Percentiles rank a stretch among this genome's conserved stretches.
Evolutionary conservation across 192 early-diverging fungal genomes (phyloP).

Genomic region (Coemansia sp.): DNA sequence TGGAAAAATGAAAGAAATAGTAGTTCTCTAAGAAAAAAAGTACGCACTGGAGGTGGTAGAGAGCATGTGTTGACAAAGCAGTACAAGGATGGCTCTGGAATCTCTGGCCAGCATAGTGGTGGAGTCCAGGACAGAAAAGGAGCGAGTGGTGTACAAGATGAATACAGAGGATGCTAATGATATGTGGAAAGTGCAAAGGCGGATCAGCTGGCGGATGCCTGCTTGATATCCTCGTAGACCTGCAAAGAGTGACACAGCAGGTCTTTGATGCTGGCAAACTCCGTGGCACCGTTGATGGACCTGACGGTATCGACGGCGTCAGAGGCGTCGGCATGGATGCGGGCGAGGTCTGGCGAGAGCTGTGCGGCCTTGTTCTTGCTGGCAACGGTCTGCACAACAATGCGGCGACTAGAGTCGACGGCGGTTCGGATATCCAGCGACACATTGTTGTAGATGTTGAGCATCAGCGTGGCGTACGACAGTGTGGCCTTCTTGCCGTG

Average conservation of each 20-base stretch:
- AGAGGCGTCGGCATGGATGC: slow-evolving; percentile 40
- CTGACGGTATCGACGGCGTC: slow-evolving; percentile 34
- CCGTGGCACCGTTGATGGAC: slow-evolving; percentile 16
- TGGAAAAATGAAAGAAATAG: no score
- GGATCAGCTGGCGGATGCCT: neutral
- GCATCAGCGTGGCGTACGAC: slow-evolving; percentile 50
- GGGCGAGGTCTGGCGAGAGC: slow-evolving; percentile 31
- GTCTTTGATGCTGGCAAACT: slow-evolving; percentile 44
- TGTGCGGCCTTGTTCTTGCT: slow-evolving; percentile 27
- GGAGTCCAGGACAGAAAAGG: no score
- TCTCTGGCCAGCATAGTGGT: no score
- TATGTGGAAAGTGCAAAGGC: neutral
- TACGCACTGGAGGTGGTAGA: no score
- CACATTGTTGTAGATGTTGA: slow-evolving; percentile 54
- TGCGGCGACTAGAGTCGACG: slow-evolving; percentile 34
- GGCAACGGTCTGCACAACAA: slow-evolving; percentile 44
- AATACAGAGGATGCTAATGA: no score
- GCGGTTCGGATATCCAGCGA: slow-evolving; percentile 43
- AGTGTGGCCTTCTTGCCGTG: slow-evolving; percentile 42
- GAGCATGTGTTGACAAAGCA: no score
- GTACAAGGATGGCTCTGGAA: no score
- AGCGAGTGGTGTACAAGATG: no score
- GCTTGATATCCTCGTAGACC: slow-evolving; percentile 42
- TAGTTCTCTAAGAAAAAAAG: no score
- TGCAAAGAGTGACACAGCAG: slow-evolving; percentile 49